Evolutionary conservation across 2,329 filamentous ascomycete genomes (phyloP), one percentile per base, ranked within the genome.

Genomic region (Stachybotrys elegans): DNA sequence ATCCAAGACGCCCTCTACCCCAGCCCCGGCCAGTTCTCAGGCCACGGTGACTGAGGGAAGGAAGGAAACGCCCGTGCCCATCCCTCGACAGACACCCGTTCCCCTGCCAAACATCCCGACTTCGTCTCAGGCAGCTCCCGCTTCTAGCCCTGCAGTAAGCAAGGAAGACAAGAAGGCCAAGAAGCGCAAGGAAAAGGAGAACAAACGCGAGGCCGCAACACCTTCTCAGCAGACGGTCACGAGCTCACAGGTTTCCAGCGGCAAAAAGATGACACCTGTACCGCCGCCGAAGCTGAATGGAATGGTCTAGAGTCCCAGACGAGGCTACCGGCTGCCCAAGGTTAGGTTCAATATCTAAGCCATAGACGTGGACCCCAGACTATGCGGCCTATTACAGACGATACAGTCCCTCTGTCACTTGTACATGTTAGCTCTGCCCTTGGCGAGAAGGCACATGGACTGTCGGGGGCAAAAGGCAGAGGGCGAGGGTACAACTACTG

Each of bases 51-150:
- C 35, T 19, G 25, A 22, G 13, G 22, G 38, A 9, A 22, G 37
- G 23, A 60, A 54, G 48, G 53, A 62, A 42, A 61, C 62, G 4
- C 60, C 62, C 6, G 46, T 59, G 11, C 51, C 59, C 17, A 32
- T 47, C 11, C 55, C 56, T 37, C 53, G 59, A 9, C 58, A 61
- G 40, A 59, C 60, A 16, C 51, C 49, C 5, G 57, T 65, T 4
- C 66, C 62, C 7, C 49, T 68, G 6, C 69, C 67, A 9, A 52
- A 46, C n/a, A 49, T 68, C 13, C 67, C 65, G 23, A 54, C 59
- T 19, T 57, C 57, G 7, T 48, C 55, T n/a, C 44, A 42, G 14
- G 48, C 48, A 22, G 36, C 31, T 17, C 29, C 31, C 4, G 14
- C 40, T 23, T 43, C 51, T 4, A 57, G 53, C 4, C 56, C 62